phyloP scores from a whole-genome alignment of 805 yeast genomes.

The Ogataea nakhonphanomensis region DNA sequence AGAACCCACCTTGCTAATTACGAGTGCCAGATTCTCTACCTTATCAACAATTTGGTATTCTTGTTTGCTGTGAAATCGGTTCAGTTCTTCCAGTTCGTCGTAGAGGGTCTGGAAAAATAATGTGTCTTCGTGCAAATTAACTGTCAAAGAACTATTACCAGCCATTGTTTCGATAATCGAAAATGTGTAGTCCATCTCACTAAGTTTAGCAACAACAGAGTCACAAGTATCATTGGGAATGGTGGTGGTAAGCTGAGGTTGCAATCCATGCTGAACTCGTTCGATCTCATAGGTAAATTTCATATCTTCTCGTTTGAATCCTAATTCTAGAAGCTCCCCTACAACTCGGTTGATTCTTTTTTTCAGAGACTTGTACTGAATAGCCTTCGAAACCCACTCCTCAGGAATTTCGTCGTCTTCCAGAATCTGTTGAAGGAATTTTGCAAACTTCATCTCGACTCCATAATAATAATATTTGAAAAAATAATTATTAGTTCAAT shows the following conservation, averaged over 20 bases:
- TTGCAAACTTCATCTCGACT: conserved; percentile 67
- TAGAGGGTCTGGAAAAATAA: conserved; percentile 58
- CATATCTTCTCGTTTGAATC: conserved; percentile 46
- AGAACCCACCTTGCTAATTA: conserved; percentile 37
- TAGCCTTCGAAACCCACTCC: conserved; percentile 66
- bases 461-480: not conserved
- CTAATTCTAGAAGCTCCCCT: conserved; percentile 55
- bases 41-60: conserved; percentile 41
- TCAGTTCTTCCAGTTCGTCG: conserved; percentile 49
- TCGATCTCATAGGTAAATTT: conserved; percentile 22
- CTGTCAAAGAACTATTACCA: conserved; percentile 24
- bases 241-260: conserved; percentile 26
- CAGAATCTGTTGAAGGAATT: conserved; percentile 60
- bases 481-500: not conserved
- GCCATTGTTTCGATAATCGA: conserved; percentile 9
- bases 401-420: conserved; percentile 58
- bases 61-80: conserved; percentile 39
- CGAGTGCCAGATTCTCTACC: conserved; percentile 41
- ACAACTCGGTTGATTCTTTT: conserved; percentile 66
- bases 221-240: conserved; percentile 20
- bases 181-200: conserved; percentile 18
- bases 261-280: conserved; percentile 16
- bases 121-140: conserved; percentile 52
- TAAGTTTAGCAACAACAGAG: conserved; percentile 18
- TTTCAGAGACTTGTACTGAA: conserved; percentile 68